These are phyloP conservation scores for Alternaria sp. DNA, from an alignment of 2,329 filamentous ascomycete species.

Conservation along the genomic window DNA sequence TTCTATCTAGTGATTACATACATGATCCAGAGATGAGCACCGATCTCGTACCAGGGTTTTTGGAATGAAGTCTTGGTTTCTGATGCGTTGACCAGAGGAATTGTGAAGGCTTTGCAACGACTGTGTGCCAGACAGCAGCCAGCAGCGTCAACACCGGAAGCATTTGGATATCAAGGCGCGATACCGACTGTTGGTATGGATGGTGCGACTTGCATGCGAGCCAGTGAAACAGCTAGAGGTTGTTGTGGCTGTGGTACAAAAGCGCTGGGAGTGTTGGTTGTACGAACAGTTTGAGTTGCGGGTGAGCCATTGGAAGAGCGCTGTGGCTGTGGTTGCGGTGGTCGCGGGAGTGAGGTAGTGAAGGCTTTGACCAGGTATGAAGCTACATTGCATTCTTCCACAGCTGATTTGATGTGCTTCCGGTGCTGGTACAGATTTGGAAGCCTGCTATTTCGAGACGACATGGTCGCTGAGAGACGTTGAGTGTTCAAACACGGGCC, in stretches of 20 bases:
- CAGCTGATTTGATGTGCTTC: neutral
- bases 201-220: neutral
- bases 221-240: neutral
- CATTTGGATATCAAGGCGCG: neutral
- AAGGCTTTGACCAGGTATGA: neutral
- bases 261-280: neutral
- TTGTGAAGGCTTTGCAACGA: neutral
- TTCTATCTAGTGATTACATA: constrained; percentile 6
- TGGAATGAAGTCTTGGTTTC: neutral
- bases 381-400: neutral
- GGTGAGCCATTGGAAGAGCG: neutral
- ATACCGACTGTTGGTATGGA: neutral
- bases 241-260: neutral
- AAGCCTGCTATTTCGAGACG: neutral
- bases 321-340: neutral
- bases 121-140: neutral
- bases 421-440: neutral
- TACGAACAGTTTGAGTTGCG: neutral
- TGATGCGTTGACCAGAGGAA: neutral
- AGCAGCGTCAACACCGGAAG: neutral
- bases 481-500: neutral
- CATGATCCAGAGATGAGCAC: constrained; percentile 2
- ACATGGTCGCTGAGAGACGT: neutral
- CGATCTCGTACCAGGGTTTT: neutral
- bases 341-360: neutral